A percentile compares a stretch with the other conserved stretches of the same genome.
phyloP scores from a whole-genome alignment of 139 green algal genomes.

The Deuterostichococcus epilithicus region DNA sequence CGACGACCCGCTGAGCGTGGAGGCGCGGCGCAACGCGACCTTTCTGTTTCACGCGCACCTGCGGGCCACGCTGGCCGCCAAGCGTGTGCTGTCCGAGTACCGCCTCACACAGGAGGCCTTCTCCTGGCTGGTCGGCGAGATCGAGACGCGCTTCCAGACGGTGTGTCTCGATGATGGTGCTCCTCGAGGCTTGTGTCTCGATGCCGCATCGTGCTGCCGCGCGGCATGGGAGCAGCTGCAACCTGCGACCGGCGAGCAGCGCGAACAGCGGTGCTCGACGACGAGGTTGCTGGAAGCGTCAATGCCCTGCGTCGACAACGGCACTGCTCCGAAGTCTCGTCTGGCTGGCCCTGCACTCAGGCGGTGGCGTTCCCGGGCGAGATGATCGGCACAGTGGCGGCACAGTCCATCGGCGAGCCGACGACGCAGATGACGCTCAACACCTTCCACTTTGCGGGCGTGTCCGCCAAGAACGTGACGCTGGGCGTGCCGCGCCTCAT shows the following conservation, averaged over 20 bases:
- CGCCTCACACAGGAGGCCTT: constrained; percentile 80
- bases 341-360: constrained; percentile 23
- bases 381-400: constrained; percentile 91
- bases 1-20: constrained; percentile 69
- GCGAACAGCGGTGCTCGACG: neutral
- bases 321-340: neutral
- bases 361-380: constrained; percentile 73
- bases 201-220: too few species aligned
- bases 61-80: constrained; percentile 79
- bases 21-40: constrained; percentile 96
- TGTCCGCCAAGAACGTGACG: constrained; percentile 98
- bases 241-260: too few species aligned
- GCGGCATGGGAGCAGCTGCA: too few species aligned
- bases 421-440: constrained; percentile 97
- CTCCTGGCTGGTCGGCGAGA: constrained; percentile 88
- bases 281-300: too few species aligned
- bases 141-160: constrained; percentile 73
- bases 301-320: neutral
- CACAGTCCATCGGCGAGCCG: constrained; percentile 96
- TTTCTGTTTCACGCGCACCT: constrained; percentile 87
- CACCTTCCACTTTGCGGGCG: constrained; percentile 91
- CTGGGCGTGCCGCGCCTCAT: constrained; percentile 95
- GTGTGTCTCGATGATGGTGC: constrained; percentile 1
- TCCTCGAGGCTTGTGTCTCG: neutral
- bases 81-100: constrained; percentile 83